Conservation (phyloP, 192 early-diverging fungal genomes). For the Thoreauomyces humboldtii region DNA sequence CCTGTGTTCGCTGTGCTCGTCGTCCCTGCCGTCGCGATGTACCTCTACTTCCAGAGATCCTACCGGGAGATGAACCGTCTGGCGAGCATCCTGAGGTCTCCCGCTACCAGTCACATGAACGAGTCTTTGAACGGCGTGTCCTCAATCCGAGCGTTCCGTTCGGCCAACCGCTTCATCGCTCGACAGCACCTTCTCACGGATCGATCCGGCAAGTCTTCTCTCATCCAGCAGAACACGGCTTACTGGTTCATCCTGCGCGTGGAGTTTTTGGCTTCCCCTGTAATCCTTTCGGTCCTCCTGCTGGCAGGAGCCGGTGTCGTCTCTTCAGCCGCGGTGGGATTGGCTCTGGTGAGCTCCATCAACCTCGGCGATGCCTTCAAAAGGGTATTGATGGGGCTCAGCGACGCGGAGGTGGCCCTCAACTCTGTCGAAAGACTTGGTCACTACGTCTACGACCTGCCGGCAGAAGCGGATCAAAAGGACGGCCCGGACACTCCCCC, state of each 20-base stretch:
- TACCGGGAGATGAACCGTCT: not conserved
- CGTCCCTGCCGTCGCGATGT: conserved; percentile 25
- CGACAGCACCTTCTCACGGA: not conserved
- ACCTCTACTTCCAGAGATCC: conserved; percentile 49
- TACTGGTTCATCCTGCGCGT: conserved; percentile 19
- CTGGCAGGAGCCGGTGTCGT: conserved; percentile 53
- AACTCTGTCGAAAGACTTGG: conserved; percentile 44
- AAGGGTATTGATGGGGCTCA: conserved; percentile 51
- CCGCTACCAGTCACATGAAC: conserved; percentile 52
- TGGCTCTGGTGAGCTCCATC: conserved; percentile 2
- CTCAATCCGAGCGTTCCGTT: not conserved
- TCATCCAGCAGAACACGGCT: conserved; percentile 6
- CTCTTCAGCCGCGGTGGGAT: not conserved
- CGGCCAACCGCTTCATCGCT: not conserved
- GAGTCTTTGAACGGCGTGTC: not conserved
- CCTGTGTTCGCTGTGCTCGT: conserved; percentile 24
- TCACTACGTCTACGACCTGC: conserved; percentile 37
- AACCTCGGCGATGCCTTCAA: conserved; percentile 2
- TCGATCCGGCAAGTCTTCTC: not conserved
- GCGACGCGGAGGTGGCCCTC: conserved; percentile 47
- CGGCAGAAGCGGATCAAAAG: conserved; percentile 33
- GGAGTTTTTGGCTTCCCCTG: conserved; percentile 18
- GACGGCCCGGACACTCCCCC: conserved; percentile 35
- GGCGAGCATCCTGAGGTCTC: conserved; percentile 66
- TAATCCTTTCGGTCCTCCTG: conserved; percentile 62